Evolutionary conservation across 331 rosid genomes (phyloP).

Genomic region (Rosa hybrid): DNA sequence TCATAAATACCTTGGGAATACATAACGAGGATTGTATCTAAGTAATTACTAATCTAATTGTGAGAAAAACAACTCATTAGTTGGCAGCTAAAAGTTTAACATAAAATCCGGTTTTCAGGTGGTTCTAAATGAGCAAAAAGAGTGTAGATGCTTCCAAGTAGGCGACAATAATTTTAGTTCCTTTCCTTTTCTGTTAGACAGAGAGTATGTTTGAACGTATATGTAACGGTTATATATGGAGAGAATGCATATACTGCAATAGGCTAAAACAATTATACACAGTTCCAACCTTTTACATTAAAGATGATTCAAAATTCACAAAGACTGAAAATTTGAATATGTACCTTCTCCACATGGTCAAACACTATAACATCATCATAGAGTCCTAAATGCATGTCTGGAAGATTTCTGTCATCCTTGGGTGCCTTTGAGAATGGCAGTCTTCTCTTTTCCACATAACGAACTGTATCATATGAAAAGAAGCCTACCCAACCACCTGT

Average conservation of each 20-base stretch:
- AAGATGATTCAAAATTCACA: not conserved
- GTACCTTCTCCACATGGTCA: constrained; percentile 87
- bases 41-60: not conserved
- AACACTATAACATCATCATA: constrained; percentile 78
- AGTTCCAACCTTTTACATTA: not conserved
- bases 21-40: not conserved
- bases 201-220: not conserved
- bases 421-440: constrained; percentile 78
- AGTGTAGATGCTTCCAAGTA: not conserved
- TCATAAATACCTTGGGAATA: constrained; percentile 21
- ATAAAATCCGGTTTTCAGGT: not conserved
- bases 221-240: not conserved
- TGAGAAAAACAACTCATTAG: constrained; percentile 4
- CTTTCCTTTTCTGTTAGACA: not conserved
- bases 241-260: not conserved
- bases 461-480: constrained; percentile 88
- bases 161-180: not conserved
- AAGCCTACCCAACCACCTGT: constrained; percentile 94
- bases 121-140: not conserved
- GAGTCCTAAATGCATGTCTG: constrained; percentile 84
- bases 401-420: constrained; percentile 71
- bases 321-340: constrained; percentile 1
- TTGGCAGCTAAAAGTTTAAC: not conserved
- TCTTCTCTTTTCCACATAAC: constrained; percentile 70
- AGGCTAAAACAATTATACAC: not conserved